Conservation (phyloP, 1,284 basidiomycete species). For the Wallemia ichthyophaga region DNA sequence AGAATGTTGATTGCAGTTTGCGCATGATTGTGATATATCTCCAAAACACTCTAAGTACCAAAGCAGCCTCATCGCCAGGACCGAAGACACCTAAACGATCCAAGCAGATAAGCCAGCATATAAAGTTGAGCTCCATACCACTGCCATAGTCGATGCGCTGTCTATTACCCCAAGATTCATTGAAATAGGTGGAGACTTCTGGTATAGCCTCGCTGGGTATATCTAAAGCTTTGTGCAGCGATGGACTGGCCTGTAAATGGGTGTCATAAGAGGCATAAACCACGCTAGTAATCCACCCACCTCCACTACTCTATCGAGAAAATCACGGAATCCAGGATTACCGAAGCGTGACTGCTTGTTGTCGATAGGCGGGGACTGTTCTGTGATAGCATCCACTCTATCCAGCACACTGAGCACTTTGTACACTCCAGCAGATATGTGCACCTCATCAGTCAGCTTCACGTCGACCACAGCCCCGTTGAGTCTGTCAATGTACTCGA, state of each 20-base stretch:
- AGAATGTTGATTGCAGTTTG: slow-evolving; percentile 67
- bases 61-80: slow-evolving; percentile 34
- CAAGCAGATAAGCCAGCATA: slow-evolving; percentile 77
- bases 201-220: slow-evolving; percentile 20
- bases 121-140: slow-evolving; percentile 93
- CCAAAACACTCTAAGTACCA: slow-evolving; percentile 79
- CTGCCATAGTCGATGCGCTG: slow-evolving; percentile 90
- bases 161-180: slow-evolving; percentile 68
- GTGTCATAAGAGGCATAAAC: not conserved
- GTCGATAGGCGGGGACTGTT: slow-evolving; percentile 50
- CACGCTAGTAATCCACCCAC: slow-evolving; percentile 17
- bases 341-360: slow-evolving; percentile 81
- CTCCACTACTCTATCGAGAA: slow-evolving; percentile 52
- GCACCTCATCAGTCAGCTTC: slow-evolving; percentile 37
- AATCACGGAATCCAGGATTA: slow-evolving; percentile 79
- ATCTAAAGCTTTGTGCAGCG: not conserved
- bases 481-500: slow-evolving; percentile 40
- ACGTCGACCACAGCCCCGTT: slow-evolving; percentile 47
- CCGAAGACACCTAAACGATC: slow-evolving; percentile 37
- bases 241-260: not conserved
- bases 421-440: slow-evolving; percentile 30
- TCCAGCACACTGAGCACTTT: slow-evolving; percentile 34
- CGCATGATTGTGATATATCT: slow-evolving; percentile 79
- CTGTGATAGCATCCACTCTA: slow-evolving; percentile 32
- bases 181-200: slow-evolving; percentile 53